Base-by-base conservation (phyloP, 805 yeast genomes). In the Lipomyces oligophaga region DNA sequence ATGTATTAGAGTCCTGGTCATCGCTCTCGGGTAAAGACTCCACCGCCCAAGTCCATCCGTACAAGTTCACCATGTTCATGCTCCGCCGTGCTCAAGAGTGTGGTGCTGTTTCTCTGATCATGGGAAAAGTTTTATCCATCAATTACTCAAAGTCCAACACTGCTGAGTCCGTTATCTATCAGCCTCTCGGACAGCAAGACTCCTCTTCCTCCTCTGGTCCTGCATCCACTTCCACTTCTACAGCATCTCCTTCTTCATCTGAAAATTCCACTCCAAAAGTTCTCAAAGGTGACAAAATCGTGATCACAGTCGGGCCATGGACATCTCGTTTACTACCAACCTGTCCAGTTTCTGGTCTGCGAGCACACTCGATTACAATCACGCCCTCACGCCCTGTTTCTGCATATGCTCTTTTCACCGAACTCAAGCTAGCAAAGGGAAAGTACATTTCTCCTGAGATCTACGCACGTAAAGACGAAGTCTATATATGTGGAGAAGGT, bases 11-110 rank as follows among this genome's bases (percentile, higher is more conserved):
- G 47, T 81, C 76, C 45, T 87, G 95, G 81, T 79, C 89, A 1
- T 75, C 78, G 6, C 67, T 90, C 41, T 97, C 97, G 25, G 90
- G 85, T 19, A 75, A 78, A 25, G 89, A 83, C 51, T 80, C 94
- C 11, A 90, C 97, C 1, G 97, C 97, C 0, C 97, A 93, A 67
- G 96, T 93, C 4, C 97, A 90, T 63, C 97, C 98, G 1, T 87
- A 83, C 68, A 83, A 83, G 62, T 89, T 93, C 67, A 90, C 97
- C n/a, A 83, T 83, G 44, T 85, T 77, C 62, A 71, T 90, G 8
- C 68, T 90, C 52, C 78, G 79, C 54, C 83, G 85, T 61, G 94
- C 95, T 39, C 77, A 84, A 57, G 87, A 83, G 55, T 69, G 83
- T 1, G 95, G 93, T 6, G 79, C 84, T 16, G 85, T 89, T n/a